Evolutionary conservation across 805 yeast species (phyloP), one percentile per base, ranked within the genome.

Genomic region (Saturnispora zaruensis): DNA sequence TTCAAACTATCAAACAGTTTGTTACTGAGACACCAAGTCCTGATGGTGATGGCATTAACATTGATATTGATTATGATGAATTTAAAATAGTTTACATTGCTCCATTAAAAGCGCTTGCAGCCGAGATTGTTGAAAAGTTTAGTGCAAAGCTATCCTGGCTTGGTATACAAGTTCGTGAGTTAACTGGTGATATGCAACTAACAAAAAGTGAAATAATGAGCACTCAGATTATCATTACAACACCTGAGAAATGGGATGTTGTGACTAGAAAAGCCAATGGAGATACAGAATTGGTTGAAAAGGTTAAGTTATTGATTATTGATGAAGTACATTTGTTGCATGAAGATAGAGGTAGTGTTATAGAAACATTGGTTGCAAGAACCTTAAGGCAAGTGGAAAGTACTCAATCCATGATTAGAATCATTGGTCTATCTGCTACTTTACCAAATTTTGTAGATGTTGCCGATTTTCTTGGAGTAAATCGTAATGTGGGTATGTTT

Each of bases 171-270:
- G 98, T 91, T 0, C 68, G 93, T 42, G 97, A 90, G 61, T 72
- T 90, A 52, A 90, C 97, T 3, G 97, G 97, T 62, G 97, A 89
- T 68, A 90, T 90, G 96, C 96, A 89, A 61, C 67, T 89, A 48
- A 84, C 95, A 0, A 78, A 81, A 55, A 74, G 83, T 2, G 96
- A 89, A 64, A 87, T 89, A 38, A 64, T 79, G 59, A 77, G 78
- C 1, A 90, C 97, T 0, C 96, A 89, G 63, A 75, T 89, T 38
- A 85, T 89, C 55, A 96, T 89, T 2, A 90, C 96, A 0, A 89
- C 97, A 0, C 97, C 97, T 0, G 97, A 89, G 62, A 89, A 89
- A 65, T 89, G 97, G 97, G 97, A 89, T 68, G 97, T 93, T 2
- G 96, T 93, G 2, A 91, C 99, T 0, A 78, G 98, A 62, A 93